These are phyloP conservation scores for Xerocomus alliaceus DNA, from an alignment of 1,284 basidiomycete species.

Conservation along the genomic window DNA sequence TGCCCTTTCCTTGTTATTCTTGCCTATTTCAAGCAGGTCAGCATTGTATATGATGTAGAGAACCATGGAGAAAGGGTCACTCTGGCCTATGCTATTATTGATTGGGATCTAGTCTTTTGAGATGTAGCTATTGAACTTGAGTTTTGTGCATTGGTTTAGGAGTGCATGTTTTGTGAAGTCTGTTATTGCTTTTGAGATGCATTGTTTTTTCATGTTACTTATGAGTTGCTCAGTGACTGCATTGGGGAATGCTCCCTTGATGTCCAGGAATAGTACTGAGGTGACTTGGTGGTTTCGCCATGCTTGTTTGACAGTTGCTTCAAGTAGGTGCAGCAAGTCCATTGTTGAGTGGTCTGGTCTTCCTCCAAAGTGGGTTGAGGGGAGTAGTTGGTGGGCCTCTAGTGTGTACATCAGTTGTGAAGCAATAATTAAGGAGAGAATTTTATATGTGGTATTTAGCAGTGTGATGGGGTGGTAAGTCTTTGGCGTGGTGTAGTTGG, in stretches of 20 bases:
- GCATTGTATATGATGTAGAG: slow-evolving; percentile 17
- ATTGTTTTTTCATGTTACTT: background rate
- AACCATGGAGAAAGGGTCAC: slow-evolving; percentile 12
- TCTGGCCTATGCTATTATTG: slow-evolving; percentile 40
- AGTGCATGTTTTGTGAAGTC: background rate
- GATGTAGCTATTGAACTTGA: background rate
- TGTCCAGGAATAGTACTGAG: background rate
- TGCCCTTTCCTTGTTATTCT: background rate
- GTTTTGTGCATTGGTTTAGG: background rate
- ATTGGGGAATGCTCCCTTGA: slow-evolving; percentile 9
- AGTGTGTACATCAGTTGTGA: background rate
- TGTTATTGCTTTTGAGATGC: background rate
- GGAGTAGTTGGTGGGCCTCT: background rate
- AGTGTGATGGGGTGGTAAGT: background rate
- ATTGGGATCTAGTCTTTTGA: slow-evolving; percentile 16
- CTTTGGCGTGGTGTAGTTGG: background rate
- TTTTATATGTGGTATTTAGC: background rate
- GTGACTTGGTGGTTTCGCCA: background rate
- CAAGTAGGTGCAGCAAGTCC: slow-evolving; percentile 33
- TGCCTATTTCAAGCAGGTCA: background rate
- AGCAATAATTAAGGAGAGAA: background rate
- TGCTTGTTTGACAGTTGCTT: slow-evolving; percentile 28
- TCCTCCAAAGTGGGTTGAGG: slow-evolving; percentile 33
- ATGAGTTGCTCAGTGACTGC: slow-evolving; percentile 17
- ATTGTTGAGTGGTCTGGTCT: slow-evolving; percentile 33